Percentiles rank a stretch among this genome's conserved stretches.
Conservation (phyloP, 2,329 filamentous ascomycete species). For the Pseudocercospora macadamiae region DNA sequence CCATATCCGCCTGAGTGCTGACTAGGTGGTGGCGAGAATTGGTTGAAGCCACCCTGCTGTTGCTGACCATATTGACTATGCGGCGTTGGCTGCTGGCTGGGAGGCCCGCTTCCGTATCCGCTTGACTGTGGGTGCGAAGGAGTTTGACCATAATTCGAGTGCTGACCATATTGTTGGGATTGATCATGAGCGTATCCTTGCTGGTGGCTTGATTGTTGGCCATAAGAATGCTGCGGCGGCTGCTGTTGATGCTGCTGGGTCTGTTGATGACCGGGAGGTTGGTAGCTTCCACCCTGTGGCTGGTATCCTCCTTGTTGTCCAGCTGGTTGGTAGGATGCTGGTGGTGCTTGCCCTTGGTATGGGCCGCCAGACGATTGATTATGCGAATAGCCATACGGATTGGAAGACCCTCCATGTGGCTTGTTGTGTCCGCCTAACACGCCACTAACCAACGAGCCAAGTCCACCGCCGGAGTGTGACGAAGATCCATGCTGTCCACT, state of each 20-base stretch:
- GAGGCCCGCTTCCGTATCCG: slow-evolving; percentile 20
- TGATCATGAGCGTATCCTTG: slow-evolving; percentile 28
- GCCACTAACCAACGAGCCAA: slow-evolving; percentile 34
- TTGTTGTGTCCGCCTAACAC: slow-evolving; percentile 38
- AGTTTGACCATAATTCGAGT: slow-evolving; percentile 25
- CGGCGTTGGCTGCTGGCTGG: slow-evolving; percentile 23
- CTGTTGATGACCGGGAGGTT: slow-evolving; percentile 26
- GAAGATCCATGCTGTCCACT: slow-evolving; percentile 27
- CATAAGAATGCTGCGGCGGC: slow-evolving; percentile 4
- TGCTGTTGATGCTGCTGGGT: slow-evolving; percentile 20
- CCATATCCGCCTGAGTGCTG: slow-evolving; percentile 15
- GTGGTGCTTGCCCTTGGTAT: slow-evolving; percentile 42
- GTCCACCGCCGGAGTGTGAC: slow-evolving; percentile 27
- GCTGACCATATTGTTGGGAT: slow-evolving; percentile 30
- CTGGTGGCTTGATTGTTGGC: slow-evolving; percentile 20
- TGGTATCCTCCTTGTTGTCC: slow-evolving; percentile 29
- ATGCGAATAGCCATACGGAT: slow-evolving; percentile 43
- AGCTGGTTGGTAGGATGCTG: slow-evolving; percentile 39
- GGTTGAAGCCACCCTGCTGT: slow-evolving; percentile 16
- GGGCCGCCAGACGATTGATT: slow-evolving; percentile 35
- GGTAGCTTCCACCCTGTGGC: slow-evolving; percentile 28
- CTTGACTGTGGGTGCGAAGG: slow-evolving; percentile 12
- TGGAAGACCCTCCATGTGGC: slow-evolving; percentile 30
- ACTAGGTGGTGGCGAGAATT: slow-evolving; percentile 17
- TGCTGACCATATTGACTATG: slow-evolving; percentile 24